Evolutionary conservation across 768 basidiomycete species (phyloP).

Genomic region (Lactarius quietus): DNA sequence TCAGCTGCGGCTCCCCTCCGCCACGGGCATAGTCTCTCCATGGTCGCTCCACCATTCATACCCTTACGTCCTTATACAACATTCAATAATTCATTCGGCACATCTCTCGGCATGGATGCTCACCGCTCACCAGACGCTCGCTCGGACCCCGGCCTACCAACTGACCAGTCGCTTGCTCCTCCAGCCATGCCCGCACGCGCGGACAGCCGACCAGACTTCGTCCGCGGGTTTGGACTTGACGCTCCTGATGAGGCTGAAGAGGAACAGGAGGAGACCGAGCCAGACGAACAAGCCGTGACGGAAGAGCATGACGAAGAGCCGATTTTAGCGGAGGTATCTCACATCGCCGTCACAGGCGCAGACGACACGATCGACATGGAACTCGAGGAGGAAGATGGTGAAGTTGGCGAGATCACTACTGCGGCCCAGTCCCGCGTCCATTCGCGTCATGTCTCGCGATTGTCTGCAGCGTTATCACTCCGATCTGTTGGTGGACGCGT

Average conservation of each 20-base stretch:
- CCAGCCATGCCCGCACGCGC: conserved; percentile 41
- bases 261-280: conserved; percentile 33
- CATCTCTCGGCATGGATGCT: conserved; percentile 50
- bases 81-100: conserved; percentile 59
- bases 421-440: conserved; percentile 51
- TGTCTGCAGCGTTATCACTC: conserved; percentile 67
- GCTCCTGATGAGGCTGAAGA: conserved; percentile 72
- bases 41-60: conserved; percentile 55
- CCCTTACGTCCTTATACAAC: conserved; percentile 33
- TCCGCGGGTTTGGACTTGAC: conserved; percentile 76
- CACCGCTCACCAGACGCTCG: conserved; percentile 35
- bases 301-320: conserved; percentile 27
- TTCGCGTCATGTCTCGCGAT: conserved; percentile 63
- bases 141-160: conserved; percentile 55
- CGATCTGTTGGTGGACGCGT: conserved; percentile 52
- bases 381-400: conserved; percentile 35
- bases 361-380: conserved; percentile 27
- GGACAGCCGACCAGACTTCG: conserved; percentile 65
- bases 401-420: conserved; percentile 44
- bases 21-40: conserved; percentile 73
- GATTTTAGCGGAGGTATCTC: conserved; percentile 18
- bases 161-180: conserved; percentile 44
- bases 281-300: conserved; percentile 26
- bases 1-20: conserved; percentile 44
- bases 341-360: conserved; percentile 12